Percentiles rank a stretch among this genome's conserved stretches.
phyloP scores from a whole-genome alignment of 129 eudicot species.

The Flaveria robusta region DNA sequence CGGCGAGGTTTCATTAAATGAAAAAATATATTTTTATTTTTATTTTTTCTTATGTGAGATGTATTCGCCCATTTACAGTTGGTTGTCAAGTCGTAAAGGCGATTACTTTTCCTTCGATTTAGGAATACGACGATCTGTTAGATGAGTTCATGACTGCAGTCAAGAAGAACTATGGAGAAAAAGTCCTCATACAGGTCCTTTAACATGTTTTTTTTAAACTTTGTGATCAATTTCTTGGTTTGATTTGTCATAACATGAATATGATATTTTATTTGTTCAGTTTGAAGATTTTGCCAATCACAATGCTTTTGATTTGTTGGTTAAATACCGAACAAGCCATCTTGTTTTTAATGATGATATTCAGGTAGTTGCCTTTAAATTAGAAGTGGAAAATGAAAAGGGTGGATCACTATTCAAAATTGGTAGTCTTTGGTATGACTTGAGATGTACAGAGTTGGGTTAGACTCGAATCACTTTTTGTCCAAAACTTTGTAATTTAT shows the following conservation, averaged over 20 bases:
- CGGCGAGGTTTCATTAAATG: conserved; percentile 57
- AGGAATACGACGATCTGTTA: conserved; percentile 87
- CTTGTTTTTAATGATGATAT: conserved; percentile 97
- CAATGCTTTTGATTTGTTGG: conserved; percentile 87
- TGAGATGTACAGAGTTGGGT: neutral
- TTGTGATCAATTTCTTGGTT: neutral
- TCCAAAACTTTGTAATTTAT: neutral
- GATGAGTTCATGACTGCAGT: conserved; percentile 96
- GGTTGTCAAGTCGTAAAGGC: conserved; percentile 2
- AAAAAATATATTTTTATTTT: neutral
- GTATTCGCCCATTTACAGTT: neutral
- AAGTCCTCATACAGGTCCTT: conserved; percentile 72
- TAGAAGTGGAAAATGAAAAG: neutral
- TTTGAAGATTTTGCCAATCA: conserved; percentile 99
- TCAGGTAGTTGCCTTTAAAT: conserved; percentile 53
- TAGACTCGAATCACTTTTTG: neutral
- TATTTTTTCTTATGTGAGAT: neutral
- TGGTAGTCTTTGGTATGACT: neutral
- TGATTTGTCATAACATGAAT: conserved; percentile 8
- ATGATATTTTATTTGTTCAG: conserved; percentile 9
- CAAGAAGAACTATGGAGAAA: conserved; percentile 92
- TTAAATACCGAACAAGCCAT: conserved; percentile 75
- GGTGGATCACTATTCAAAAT: neutral
- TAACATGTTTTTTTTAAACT: neutral
- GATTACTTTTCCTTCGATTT: conserved; percentile 17